These are phyloP conservation scores for Populus tremula DNA, from an alignment of 345 rosid genomes.

Conservation along the genomic window DNA sequence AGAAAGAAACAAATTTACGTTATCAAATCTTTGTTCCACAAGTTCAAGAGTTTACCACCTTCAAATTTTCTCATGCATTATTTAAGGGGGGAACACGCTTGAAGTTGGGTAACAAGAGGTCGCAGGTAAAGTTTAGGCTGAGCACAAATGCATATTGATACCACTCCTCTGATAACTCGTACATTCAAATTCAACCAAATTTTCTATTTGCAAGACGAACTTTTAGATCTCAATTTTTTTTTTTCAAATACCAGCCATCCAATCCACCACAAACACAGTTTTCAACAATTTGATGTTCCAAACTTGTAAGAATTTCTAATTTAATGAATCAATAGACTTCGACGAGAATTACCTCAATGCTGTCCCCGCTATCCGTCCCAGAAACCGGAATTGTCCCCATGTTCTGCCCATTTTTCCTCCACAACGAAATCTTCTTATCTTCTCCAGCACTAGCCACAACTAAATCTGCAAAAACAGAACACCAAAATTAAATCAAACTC, in stretches of 20 bases:
- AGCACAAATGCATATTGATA: background rate
- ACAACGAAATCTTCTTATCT: slow-evolving; percentile 85
- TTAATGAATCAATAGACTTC: background rate
- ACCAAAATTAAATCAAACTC: background rate
- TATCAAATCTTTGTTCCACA: background rate
- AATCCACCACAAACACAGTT: background rate
- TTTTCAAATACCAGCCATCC: background rate
- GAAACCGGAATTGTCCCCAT: slow-evolving; percentile 75
- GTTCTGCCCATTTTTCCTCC: slow-evolving; percentile 79
- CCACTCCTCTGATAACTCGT: background rate
- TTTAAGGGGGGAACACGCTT: background rate
- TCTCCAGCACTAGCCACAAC: slow-evolving; percentile 98
- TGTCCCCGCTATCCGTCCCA: slow-evolving; percentile 72
- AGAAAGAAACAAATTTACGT: background rate
- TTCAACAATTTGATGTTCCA: background rate
- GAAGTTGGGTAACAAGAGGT: background rate
- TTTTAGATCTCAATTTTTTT: background rate
- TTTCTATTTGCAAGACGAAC: background rate
- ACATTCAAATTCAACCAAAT: background rate
- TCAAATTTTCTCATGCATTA: background rate
- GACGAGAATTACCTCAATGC: slow-evolving; percentile 49
- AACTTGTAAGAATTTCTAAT: background rate
- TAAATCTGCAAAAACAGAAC: slow-evolving; percentile 54
- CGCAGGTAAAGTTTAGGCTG: background rate
- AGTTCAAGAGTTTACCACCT: no score